phyloP scores from a whole-genome alignment of 768 basidiomycete genomes.

The Phanerochaete sordida region DNA sequence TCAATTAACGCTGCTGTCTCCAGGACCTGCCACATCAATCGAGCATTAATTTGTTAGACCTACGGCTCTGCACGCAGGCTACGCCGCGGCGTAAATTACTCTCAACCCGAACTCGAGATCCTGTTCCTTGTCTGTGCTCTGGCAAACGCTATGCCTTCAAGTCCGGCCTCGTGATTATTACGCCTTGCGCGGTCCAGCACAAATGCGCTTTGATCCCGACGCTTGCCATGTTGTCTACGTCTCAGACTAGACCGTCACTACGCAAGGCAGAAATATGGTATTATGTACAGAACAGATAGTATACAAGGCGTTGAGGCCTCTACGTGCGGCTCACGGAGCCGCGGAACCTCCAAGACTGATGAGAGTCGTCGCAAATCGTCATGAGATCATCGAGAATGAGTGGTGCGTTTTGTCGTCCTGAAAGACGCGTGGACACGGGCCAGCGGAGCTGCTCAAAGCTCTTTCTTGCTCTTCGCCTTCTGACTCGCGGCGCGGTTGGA shows the following conservation, averaged over 20 bases:
- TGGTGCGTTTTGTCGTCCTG: not conserved
- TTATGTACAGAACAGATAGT: not conserved
- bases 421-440: not conserved
- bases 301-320: constrained; percentile 7
- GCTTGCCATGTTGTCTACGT: too few relatives aligned
- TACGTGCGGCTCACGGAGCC: not conserved
- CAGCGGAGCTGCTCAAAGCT: constrained; percentile 18
- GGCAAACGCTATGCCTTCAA: too few relatives aligned
- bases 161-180: too few relatives aligned
- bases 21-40: too few relatives aligned
- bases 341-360: constrained; percentile 7
- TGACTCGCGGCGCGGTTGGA: constrained; percentile 40
- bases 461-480: constrained; percentile 26
- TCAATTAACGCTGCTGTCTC: too few relatives aligned
- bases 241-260: not conserved
- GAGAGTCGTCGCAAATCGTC: constrained; percentile 1
- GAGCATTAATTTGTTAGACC: too few relatives aligned
- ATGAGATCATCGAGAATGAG: not conserved
- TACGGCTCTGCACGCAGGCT: too few relatives aligned
- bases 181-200: too few relatives aligned
- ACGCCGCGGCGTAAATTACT: too few relatives aligned
- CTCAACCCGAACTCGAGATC: too few relatives aligned
- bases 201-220: too few relatives aligned
- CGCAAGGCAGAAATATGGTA: not conserved
- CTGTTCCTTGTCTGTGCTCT: too few relatives aligned